Evolutionary conservation across 768 basidiomycete species (phyloP).

Genomic region (Lactarius deliciosus): DNA sequence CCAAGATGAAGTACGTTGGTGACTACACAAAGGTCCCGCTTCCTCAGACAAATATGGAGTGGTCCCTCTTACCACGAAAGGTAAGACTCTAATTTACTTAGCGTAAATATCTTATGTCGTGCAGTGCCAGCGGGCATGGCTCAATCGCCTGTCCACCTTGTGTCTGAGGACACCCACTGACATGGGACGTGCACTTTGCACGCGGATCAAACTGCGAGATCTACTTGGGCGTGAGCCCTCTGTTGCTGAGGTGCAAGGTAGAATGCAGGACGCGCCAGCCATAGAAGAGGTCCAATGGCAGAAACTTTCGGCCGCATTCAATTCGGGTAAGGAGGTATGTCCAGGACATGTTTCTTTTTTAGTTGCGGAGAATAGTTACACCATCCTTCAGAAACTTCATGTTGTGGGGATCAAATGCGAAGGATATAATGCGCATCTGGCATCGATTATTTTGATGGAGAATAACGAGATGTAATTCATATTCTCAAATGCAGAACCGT

Average conservation of each 20-base stretch:
- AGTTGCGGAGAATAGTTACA: not conserved
- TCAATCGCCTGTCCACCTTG: not conserved
- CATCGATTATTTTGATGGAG: not conserved
- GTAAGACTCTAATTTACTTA: not conserved
- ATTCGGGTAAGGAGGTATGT: constrained; percentile 2
- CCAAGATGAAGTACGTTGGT: not conserved
- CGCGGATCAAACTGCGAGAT: constrained; percentile 4
- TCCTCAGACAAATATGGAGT: not conserved
- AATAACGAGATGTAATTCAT: too few relatives aligned
- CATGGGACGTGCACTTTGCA: not conserved
- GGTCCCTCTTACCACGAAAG: not conserved
- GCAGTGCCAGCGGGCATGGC: not conserved
- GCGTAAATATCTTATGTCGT: not conserved
- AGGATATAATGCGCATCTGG: constrained; percentile 1
- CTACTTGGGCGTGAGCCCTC: constrained; percentile 13
- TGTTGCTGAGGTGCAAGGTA: not conserved
- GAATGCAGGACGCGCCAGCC: not conserved
- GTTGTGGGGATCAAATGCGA: not conserved
- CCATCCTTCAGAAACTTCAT: not conserved
- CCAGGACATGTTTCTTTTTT: too few relatives aligned
- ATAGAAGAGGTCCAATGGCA: not conserved
- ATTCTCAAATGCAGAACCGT: too few relatives aligned
- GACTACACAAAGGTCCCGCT: not conserved
- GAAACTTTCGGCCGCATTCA: not conserved
- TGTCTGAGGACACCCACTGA: rapidly evolving